Evolutionary conservation across 169 alveolate genomes (phyloP), one percentile per base, ranked within the genome.

Genomic region (Plasmodium coatneyi): DNA sequence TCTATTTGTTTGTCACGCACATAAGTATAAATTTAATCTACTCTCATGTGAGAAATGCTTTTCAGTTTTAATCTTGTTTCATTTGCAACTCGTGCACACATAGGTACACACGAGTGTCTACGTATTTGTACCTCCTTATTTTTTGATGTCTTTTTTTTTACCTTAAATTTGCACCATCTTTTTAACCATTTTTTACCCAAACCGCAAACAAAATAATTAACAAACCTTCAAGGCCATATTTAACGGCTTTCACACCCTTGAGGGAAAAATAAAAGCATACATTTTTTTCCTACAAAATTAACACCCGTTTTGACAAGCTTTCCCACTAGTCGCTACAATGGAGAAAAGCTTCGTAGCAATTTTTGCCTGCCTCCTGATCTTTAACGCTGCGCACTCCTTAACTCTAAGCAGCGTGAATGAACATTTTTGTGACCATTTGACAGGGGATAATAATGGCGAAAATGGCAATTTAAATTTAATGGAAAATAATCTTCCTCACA

Each of bases 311-410:
- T 60, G 28, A 60, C 34, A 60, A 60, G 74, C 74, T 60, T 60
- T 80, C 46, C 60, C 19, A 43, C 0, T 41, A 79, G 84, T 79
- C 32, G 52, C 54, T 66, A 83, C 52, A 83, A 83, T 83, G 92
- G 19, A 83, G 72, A 83, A 60, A 66, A n/a, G 46, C 7, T 83
- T 60, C 30, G 34, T 41, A 4, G n/a, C 46, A 83, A 39, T 83
- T 36, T 83, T 66, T 83, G 19, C 71, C n/a, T 83, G 4, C 74
- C 46, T 9, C 1, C 72, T 83, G 19, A 34, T 83, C 10, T 70
- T 83, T 19, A 36, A 71, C 70, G 46, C 19, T 12, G 71, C 49
- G 19, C 36, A 52, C 70, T 78, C 71, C 14, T 60, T 39, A 32
- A 32, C n/a, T 5, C 72, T 83, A 83, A 66, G 52, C 16, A 52